These are phyloP conservation scores for Aureococcus anophagefferens DNA, from an alignment of 108 stramenopile genomes.

Conservation along the genomic window DNA sequence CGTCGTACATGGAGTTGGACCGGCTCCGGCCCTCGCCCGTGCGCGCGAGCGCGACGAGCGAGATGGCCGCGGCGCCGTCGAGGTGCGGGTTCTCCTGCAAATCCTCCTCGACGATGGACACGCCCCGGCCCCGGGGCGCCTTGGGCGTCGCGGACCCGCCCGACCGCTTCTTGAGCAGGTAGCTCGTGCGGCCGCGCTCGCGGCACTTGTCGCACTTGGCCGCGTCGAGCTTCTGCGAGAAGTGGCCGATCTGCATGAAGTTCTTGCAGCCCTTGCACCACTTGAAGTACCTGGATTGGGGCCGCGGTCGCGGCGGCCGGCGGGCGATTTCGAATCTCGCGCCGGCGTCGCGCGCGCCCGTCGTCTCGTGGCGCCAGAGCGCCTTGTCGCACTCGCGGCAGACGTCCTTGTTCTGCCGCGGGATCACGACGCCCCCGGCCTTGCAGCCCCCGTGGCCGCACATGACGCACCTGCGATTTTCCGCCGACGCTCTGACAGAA, in stretches of 20 bases:
- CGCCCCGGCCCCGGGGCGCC: too few species aligned
- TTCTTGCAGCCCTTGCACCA: slow-evolving; percentile 37
- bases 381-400: slow-evolving; percentile 25
- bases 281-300: slow-evolving; percentile 28
- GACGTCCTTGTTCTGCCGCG: slow-evolving; percentile 27
- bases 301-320: background rate
- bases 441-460: background rate
- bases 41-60: too few species aligned
- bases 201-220: slow-evolving; percentile 30
- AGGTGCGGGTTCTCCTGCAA: too few species aligned
- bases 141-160: too few species aligned
- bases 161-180: slow-evolving; percentile 23
- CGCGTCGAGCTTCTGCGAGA: slow-evolving; percentile 14
- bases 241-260: slow-evolving; percentile 11
- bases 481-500: too few species aligned
- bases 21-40: too few species aligned
- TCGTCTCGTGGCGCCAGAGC: slow-evolving; percentile 9
- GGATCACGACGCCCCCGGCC: slow-evolving; percentile 10
- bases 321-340: too few species aligned
- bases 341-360: too few species aligned
- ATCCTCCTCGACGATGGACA: too few species aligned
- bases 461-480: background rate
- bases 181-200: slow-evolving; percentile 21
- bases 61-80: too few species aligned
- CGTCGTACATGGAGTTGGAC: too few species aligned